Conservation (phyloP, 306 rosid species). For the Vachellia collinsii region DNA sequence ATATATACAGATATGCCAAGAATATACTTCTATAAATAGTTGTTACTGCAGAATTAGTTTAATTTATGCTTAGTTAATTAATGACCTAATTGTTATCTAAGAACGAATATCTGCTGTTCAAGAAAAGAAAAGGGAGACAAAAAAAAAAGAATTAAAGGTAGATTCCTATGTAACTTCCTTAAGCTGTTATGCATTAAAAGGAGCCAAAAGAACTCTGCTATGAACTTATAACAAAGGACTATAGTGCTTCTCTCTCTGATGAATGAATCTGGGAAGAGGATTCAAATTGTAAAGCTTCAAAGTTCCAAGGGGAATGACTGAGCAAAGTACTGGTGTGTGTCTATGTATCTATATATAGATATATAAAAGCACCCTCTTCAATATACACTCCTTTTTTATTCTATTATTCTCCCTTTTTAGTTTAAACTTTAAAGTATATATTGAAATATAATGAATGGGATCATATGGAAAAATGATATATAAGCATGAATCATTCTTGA, state of each 20-base stretch:
- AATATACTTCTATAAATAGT: neutral
- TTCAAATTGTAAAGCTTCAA: conserved; percentile 39
- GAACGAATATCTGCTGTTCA: conserved; percentile 8
- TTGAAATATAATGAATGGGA: neutral
- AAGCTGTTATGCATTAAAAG: conserved; percentile 42
- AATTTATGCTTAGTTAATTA: neutral
- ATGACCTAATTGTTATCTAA: neutral
- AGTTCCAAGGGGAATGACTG: conserved; percentile 34
- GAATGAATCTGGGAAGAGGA: conserved; percentile 36
- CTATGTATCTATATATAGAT: neutral
- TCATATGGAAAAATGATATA: neutral
- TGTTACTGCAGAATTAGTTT: neutral
- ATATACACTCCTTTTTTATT: neutral
- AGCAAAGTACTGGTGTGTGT: conserved; percentile 10
- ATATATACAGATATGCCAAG: neutral
- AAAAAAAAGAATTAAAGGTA: neutral
- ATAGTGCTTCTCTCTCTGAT: conserved; percentile 5
- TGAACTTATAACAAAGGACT: neutral
- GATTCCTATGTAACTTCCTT: conserved; percentile 38
- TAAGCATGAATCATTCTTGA: conserved; percentile 32
- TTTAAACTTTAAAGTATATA: neutral
- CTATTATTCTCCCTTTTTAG: neutral
- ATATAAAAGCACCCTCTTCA: conserved; percentile 5
- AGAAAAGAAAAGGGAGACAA: neutral
- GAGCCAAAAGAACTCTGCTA: conserved; percentile 27